Evolutionary conservation across 2,329 filamentous ascomycete genomes (phyloP), one percentile per base, ranked within the genome.

Genomic region (Fusarium kyushuense): DNA sequence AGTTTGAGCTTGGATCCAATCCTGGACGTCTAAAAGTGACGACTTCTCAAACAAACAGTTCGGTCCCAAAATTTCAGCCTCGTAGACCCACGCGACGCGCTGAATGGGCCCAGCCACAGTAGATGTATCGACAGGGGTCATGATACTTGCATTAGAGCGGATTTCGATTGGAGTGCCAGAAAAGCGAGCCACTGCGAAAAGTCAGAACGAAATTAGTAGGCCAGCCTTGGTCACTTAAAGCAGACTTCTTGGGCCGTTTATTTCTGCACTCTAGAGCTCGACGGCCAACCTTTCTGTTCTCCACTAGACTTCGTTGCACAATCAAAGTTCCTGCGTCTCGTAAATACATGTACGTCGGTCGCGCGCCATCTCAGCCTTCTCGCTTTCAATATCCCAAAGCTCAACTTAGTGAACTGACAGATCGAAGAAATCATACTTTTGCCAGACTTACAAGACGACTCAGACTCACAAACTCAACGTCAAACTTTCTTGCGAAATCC

Each of bases 31-130:
- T 45, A 54, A 54, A 67, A 57, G 68, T 63, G 62, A 62, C 58
- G 68, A 63, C 65, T 61, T 72, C 57, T 60, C 61, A 67, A 57
- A 61, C 56, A 58, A 43, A 49, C 49, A 43, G 59, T 58, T 55
- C 46, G 19, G 40, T 25, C 23, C 65, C 65, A 70, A 77, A 78
- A 76, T 77, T 78, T 78, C 76, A 78, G 76, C 76, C 76, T 78
- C 76, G 76, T 72, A 72, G 65, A 70, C 70, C 72, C 71, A 74
- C 70, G 49, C 64, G 65, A 59, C 69, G 62, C 66, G 69, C 49
- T 56, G 52, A 60, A 53, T 69, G 48, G 58, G 35, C 30, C 46
- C 54, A 65, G 70, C 64, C 66, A 67, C 69, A 63, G 17, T 4
- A 5, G 6, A 69, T 17, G 70, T 74, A 74, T 16, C 49, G 16